Conservation (phyloP, 306 rosid species). For the Acacia crassicarpa region DNA sequence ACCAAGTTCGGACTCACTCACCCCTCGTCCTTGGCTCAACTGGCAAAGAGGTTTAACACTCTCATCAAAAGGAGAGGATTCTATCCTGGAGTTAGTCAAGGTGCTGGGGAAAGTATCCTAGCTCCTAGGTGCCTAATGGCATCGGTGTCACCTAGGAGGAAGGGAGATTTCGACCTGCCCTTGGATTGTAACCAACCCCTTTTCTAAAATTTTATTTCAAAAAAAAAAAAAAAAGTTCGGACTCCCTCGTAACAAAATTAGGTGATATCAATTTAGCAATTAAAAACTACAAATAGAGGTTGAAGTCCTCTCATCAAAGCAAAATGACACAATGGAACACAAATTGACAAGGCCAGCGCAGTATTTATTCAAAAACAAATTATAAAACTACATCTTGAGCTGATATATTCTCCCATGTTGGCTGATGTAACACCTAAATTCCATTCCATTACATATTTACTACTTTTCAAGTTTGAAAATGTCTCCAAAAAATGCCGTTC, state of each 20-base stretch:
- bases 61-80: too few species aligned
- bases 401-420: not conserved
- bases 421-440: not conserved
- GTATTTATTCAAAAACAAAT: not conserved
- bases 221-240: too few species aligned
- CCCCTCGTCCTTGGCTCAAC: too few species aligned
- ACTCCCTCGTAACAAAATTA: too few species aligned
- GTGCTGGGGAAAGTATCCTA: too few species aligned
- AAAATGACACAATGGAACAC: not conserved
- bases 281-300: not conserved
- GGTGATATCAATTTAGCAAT: not conserved
- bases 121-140: too few species aligned
- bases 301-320: not conserved
- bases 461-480: not conserved
- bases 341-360: not conserved
- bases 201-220: too few species aligned
- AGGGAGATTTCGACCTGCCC: too few species aligned
- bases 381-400: not conserved
- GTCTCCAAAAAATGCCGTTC: slow-evolving; percentile 15
- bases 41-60: too few species aligned
- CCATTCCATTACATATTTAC: not conserved
- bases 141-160: too few species aligned
- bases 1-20: not conserved
- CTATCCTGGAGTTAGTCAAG: too few species aligned
- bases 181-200: too few species aligned